These are phyloP conservation scores for Penicillium maclennaniae DNA, from an alignment of 495 filamentous ascomycete species.

Conservation along the genomic window DNA sequence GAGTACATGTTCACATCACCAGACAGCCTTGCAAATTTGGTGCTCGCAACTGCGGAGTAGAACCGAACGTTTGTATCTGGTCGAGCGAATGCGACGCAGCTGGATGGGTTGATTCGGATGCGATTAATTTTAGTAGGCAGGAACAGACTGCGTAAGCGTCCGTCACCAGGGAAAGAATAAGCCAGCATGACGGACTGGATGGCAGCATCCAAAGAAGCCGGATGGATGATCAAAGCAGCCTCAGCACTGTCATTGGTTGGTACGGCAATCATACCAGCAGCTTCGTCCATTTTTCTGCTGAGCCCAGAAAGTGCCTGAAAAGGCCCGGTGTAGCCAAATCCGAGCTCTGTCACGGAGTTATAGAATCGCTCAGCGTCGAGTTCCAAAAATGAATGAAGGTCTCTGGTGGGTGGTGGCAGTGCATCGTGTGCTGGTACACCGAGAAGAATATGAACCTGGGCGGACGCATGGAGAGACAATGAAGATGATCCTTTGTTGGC, in stretches of 20 bases:
- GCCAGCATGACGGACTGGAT: conserved; percentile 43
- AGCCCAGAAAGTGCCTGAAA: conserved; percentile 24
- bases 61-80: conserved; percentile 16
- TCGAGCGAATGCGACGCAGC: conserved; percentile 2
- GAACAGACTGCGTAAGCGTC: conserved; percentile 17
- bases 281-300: conserved; percentile 23
- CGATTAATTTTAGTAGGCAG: conserved; percentile 38
- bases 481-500: conserved; percentile 15
- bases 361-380: conserved; percentile 36
- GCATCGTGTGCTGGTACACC: conserved; percentile 7
- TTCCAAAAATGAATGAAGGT: conserved; percentile 3
- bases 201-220: conserved; percentile 36
- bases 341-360: conserved; percentile 27
- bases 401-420: conserved; percentile 5
- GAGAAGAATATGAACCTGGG: conserved; percentile 8
- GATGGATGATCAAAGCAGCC: conserved; percentile 27
- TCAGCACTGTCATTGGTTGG: conserved; percentile 1
- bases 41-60: conserved; percentile 11
- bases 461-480: conserved; percentile 22
- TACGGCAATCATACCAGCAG: conserved; percentile 19
- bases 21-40: conserved; percentile 18
- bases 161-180: conserved; percentile 36
- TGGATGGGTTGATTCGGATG: conserved; percentile 35
- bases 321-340: conserved; percentile 30
- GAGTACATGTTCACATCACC: conserved; percentile 27